These are phyloP conservation scores for Chlorella variabilis DNA, from an alignment of 163 green algal species.

Conservation along the genomic window DNA sequence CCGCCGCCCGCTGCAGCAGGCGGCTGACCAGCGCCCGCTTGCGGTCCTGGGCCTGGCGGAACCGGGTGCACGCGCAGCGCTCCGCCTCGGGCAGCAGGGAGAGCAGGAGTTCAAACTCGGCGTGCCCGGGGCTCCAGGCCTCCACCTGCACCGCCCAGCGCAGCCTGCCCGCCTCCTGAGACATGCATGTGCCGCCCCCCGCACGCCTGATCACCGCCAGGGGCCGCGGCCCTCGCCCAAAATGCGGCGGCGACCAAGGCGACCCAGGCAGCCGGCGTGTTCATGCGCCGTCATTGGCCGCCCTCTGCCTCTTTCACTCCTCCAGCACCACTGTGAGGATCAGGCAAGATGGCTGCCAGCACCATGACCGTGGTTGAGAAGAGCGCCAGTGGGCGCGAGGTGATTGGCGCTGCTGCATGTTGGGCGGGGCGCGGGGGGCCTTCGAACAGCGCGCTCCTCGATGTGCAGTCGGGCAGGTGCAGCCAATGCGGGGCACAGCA, in stretches of 20 bases:
- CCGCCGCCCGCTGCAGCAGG: slow-evolving; percentile 57
- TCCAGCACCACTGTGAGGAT: background rate
- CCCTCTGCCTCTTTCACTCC: background rate
- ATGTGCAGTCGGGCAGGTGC: background rate
- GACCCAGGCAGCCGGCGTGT: too few relatives aligned
- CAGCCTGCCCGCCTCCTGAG: background rate
- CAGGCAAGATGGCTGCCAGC: slow-evolving; percentile 38
- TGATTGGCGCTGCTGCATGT: slow-evolving; percentile 16
- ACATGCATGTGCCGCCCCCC: too few relatives aligned
- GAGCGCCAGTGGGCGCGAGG: slow-evolving; percentile 48
- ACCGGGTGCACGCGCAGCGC: slow-evolving; percentile 17
- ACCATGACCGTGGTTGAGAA: slow-evolving; percentile 49
- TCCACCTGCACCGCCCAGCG: slow-evolving; percentile 49
- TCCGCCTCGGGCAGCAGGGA: slow-evolving; percentile 40
- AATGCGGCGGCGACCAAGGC: background rate
- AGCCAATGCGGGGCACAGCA: background rate
- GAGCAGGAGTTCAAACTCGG: slow-evolving; percentile 46
- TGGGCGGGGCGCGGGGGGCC: background rate
- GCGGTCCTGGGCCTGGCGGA: slow-evolving; percentile 55
- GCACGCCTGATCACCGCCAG: too few relatives aligned
- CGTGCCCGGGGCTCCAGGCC: slow-evolving; percentile 28
- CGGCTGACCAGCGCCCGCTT: slow-evolving; percentile 65
- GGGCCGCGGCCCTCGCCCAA: too few relatives aligned
- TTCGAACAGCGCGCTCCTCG: background rate
- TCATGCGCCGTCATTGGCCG: too few relatives aligned